These are phyloP conservation scores for Phragmites australis DNA, from an alignment of 176 grass and related monocot species.

Conservation along the genomic window DNA sequence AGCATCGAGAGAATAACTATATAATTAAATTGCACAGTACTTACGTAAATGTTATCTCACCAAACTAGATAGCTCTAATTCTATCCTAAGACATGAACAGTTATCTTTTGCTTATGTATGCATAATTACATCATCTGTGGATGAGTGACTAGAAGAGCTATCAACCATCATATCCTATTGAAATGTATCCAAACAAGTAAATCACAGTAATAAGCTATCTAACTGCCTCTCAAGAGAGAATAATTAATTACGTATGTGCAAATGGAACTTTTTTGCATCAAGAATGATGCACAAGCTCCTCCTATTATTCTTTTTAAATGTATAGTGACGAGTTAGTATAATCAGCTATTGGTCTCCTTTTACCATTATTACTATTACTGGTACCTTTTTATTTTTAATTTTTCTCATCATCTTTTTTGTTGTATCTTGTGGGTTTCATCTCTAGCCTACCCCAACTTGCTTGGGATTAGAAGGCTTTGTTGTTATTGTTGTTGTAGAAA, in stretches of 20 bases:
- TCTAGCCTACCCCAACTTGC: too few species aligned
- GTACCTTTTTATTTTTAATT: too few species aligned
- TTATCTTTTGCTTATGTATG: conserved; percentile 1
- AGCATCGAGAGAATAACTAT: conserved; percentile 23
- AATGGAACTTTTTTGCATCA: background rate
- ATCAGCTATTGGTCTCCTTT: too few species aligned
- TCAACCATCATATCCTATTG: background rate
- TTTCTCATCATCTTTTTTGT: too few species aligned
- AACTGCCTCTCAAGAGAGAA: conserved; percentile 28
- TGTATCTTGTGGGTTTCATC: too few species aligned
- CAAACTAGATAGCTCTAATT: conserved; percentile 6
- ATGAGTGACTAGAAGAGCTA: conserved; percentile 16
- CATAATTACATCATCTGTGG: conserved; percentile 10
- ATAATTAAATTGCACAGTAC: conserved; percentile 10
- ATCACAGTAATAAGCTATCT: background rate
- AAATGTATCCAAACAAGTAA: conserved; percentile 31
- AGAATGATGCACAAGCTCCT: conserved; percentile 6
- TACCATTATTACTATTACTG: too few species aligned
- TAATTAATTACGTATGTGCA: conserved; percentile 5
- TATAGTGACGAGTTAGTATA: background rate
- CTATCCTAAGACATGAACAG: background rate
- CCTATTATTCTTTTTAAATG: conserved; percentile 29
- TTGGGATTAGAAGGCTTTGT: too few species aligned
- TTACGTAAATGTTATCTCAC: background rate
- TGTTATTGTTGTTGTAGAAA: too few species aligned